These are phyloP conservation scores for Entomortierella chlamydospora DNA, from an alignment of 192 early-diverging fungal genomes.

Conservation along the genomic window DNA sequence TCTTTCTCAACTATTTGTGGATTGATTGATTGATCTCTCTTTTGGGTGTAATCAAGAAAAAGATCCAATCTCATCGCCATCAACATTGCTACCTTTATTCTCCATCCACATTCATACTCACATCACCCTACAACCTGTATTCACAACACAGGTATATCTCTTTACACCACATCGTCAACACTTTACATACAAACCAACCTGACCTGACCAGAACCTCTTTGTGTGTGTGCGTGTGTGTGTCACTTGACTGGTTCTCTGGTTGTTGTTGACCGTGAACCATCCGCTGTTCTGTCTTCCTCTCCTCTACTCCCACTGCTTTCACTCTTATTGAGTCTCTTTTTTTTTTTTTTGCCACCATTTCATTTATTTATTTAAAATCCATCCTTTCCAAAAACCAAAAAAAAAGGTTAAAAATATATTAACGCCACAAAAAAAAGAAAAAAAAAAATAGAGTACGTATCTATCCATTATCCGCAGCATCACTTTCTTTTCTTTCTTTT, in stretches of 20 bases:
- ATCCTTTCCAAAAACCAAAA: constrained; percentile 12
- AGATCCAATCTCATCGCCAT: neutral
- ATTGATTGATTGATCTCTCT: neutral
- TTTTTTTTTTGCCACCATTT: constrained; percentile 1
- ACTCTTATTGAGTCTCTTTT: neutral
- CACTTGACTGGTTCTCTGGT: constrained; percentile 39
- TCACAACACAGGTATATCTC: neutral
- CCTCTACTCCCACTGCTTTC: constrained; percentile 4
- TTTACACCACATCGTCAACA: neutral
- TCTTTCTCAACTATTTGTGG: neutral
- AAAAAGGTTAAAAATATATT: constrained; percentile 11
- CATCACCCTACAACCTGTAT: neutral
- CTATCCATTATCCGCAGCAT: constrained; percentile 2
- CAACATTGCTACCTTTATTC: neutral
- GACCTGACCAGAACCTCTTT: neutral
- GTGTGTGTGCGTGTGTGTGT: constrained; percentile 8
- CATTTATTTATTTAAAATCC: constrained; percentile 6
- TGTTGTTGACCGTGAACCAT: constrained; percentile 46
- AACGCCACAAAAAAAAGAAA: constrained; percentile 10
- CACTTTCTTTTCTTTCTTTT: neutral
- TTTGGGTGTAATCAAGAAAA: too few relatives aligned
- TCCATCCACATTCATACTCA: constrained; percentile 2
- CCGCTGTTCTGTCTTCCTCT: constrained; percentile 12
- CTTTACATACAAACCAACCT: constrained; percentile 9
- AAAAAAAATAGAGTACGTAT: constrained; percentile 15